A percentile compares a stretch with the other conserved stretches of the same genome.
phyloP scores from a whole-genome alignment of 768 basidiomycete genomes.

The Rubroboletus pulcherrimus region DNA sequence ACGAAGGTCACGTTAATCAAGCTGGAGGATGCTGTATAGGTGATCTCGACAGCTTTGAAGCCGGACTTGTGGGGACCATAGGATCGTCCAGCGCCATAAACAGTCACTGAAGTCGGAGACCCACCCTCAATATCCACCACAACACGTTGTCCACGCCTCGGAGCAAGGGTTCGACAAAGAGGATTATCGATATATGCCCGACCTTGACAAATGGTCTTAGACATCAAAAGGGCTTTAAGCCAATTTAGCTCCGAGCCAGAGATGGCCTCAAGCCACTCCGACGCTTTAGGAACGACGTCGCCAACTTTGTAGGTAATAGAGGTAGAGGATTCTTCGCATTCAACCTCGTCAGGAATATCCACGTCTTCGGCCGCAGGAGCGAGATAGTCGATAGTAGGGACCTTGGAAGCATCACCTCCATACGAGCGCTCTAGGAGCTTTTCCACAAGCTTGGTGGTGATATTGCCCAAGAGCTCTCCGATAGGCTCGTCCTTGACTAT shows the following conservation, averaged over 20 bases:
- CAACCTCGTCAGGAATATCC: conserved; percentile 40
- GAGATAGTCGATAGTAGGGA: conserved; percentile 87
- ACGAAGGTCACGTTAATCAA: conserved; percentile 70
- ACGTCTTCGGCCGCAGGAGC: conserved; percentile 45
- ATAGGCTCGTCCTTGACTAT: conserved; percentile 90
- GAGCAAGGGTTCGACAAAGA: conserved; percentile 78
- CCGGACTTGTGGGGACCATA: conserved; percentile 63
- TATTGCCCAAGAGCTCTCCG: conserved; percentile 85
- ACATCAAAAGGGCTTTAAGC: conserved; percentile 81
- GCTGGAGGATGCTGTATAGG: conserved; percentile 48
- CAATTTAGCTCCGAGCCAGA: conserved; percentile 81
- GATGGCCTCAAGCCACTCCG: conserved; percentile 79
- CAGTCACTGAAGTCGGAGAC: conserved; percentile 51
- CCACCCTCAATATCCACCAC: conserved; percentile 51
- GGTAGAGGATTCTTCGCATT: conserved; percentile 39
- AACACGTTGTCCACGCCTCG: conserved; percentile 76
- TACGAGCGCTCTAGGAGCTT: conserved; percentile 80
- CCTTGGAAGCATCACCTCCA: conserved; percentile 62
- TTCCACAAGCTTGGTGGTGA: conserved; percentile 72
- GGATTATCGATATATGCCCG: conserved; percentile 85
- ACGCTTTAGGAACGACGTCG: conserved; percentile 50
- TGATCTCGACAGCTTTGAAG: conserved; percentile 83
- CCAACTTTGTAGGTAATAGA: conserved; percentile 51
- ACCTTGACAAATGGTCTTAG: conserved; percentile 84
- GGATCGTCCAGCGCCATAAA: conserved; percentile 80